phyloP scores from a whole-genome alignment of 1,284 basidiomycete genomes.

The Anthracocystis walkeri region DNA sequence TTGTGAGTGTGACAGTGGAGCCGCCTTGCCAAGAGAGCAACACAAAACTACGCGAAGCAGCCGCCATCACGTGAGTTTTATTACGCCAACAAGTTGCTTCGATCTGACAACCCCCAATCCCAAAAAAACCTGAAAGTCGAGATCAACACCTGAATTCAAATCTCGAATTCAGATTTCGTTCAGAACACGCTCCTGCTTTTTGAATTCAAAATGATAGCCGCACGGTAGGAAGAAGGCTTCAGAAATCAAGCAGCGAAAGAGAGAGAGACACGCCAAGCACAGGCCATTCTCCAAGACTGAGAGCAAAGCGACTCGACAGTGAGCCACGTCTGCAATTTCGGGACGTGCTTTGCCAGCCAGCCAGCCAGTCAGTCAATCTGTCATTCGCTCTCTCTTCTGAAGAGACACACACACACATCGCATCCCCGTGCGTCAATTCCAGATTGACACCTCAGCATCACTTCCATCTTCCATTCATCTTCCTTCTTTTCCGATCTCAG shows the following conservation, averaged over 20 bases:
- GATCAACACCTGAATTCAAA: conserved; percentile 1
- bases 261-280: conserved; percentile 29
- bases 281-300: conserved; percentile 20
- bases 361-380: not conserved
- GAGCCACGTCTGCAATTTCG: conserved; percentile 34
- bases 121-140: not conserved
- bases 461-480: not conserved
- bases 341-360: conserved; percentile 9
- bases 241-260: not conserved
- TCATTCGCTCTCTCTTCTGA: not conserved
- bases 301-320: not conserved
- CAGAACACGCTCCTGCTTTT: not conserved
- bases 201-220: not conserved
- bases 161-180: conserved; percentile 17
- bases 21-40: conserved; percentile 5
- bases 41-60: conserved; percentile 5
- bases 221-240: conserved; percentile 29
- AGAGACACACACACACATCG: not conserved
- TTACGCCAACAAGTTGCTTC: not conserved
- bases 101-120: conserved; percentile 5
- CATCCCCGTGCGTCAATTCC: conserved; percentile 1
- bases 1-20: not conserved
- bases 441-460: conserved; percentile 4
- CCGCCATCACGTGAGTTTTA: conserved; percentile 8
- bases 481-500: not conserved